phyloP scores from a whole-genome alignment of 768 basidiomycete genomes.

The Gelatoporia subvermispora region DNA sequence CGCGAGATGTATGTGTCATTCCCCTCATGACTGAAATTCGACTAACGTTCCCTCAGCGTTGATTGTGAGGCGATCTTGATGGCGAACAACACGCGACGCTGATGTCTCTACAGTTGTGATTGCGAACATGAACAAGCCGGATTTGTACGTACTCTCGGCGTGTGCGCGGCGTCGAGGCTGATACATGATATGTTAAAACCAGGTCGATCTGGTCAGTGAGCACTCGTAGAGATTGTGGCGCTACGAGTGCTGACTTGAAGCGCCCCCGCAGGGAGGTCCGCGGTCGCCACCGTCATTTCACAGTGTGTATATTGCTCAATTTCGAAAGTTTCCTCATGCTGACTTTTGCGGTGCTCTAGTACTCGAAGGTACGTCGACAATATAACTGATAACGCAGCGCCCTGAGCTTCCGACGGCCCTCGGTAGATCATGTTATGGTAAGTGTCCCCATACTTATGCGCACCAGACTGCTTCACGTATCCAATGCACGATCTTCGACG shows the following conservation, averaged over 20 bases:
- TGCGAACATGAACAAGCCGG: slow-evolving; percentile 63
- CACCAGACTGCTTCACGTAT: background rate
- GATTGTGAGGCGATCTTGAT: slow-evolving; percentile 49
- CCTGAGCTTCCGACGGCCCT: background rate
- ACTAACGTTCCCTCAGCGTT: slow-evolving; percentile 38
- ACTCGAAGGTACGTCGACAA: slow-evolving; percentile 61
- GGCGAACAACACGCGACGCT: slow-evolving; percentile 1
- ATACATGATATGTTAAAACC: background rate
- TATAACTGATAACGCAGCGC: background rate
- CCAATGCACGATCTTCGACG: background rate
- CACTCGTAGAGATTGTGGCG: slow-evolving; percentile 13
- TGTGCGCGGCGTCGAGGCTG: background rate
- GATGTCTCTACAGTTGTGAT: slow-evolving; percentile 54
- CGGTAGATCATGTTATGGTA: slow-evolving; percentile 85
- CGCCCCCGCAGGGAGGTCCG: slow-evolving; percentile 74
- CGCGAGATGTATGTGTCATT: slow-evolving; percentile 14
- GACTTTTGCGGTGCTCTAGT: slow-evolving; percentile 33
- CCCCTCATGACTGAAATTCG: background rate
- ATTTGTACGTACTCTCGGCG: slow-evolving; percentile 52
- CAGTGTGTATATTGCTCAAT: slow-evolving; percentile 41
- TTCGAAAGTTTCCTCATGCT: background rate
- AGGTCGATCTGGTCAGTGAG: slow-evolving; percentile 77
- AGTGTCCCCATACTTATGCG: slow-evolving; percentile 14
- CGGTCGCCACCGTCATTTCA: slow-evolving; percentile 78
- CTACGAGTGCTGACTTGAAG: slow-evolving; percentile 8